These are phyloP conservation scores for Mortierella sp. DNA, from an alignment of 371 early-diverging fungal genomes.

Conservation along the genomic window DNA sequence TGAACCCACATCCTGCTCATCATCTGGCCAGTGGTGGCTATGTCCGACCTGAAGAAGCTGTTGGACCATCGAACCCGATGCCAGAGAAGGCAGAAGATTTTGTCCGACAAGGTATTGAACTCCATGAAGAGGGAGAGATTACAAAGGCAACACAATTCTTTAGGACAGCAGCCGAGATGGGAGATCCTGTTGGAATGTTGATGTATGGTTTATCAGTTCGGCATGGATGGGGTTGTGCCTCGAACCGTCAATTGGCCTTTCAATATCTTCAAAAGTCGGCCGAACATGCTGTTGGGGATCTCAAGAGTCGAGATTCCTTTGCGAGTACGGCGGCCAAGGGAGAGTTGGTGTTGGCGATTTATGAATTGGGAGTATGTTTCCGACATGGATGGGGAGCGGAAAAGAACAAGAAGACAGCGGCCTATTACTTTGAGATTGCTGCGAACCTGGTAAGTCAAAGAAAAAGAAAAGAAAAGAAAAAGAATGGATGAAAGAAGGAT, in stretches of 20 bases:
- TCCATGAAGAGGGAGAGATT: conserved; percentile 80
- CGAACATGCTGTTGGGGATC: conserved; percentile 74
- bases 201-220: conserved; percentile 89
- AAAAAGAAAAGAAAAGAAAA: no score
- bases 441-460: conserved; percentile 70
- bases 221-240: conserved; percentile 92
- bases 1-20: conserved; percentile 44
- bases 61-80: conserved; percentile 51
- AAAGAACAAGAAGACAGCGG: conserved; percentile 81
- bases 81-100: conserved; percentile 60
- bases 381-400: conserved; percentile 94
- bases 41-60: conserved; percentile 51
- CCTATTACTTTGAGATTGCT: conserved; percentile 89
- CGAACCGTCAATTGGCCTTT: conserved; percentile 70
- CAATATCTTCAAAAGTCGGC: conserved; percentile 84
- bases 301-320: conserved; percentile 55
- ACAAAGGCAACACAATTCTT: conserved; percentile 87
- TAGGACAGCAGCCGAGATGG: conserved; percentile 77
- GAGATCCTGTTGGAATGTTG: conserved; percentile 83
- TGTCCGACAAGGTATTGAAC: conserved; percentile 65
- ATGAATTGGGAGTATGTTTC: conserved; percentile 88
- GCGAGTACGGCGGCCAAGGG: conserved; percentile 57
- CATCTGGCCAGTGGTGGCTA: conserved; percentile 49
- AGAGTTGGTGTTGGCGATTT: conserved; percentile 81
- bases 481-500: no score